These are phyloP conservation scores for Juglanconis oblonga DNA, from an alignment of 2,329 filamentous ascomycete species.

Conservation along the genomic window DNA sequence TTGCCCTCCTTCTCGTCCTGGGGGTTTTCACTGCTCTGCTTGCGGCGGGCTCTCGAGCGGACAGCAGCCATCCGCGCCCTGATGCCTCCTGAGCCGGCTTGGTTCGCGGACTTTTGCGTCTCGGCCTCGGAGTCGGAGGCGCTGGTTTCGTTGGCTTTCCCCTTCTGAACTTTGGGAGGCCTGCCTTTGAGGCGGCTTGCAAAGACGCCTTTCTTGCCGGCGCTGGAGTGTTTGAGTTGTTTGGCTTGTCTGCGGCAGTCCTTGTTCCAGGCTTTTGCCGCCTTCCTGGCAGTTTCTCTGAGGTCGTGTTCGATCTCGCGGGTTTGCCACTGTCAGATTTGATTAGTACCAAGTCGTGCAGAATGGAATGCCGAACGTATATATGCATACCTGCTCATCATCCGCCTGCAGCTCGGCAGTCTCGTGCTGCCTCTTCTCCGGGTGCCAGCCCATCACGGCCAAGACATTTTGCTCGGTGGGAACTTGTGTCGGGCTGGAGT, in stretches of 20 bases:
- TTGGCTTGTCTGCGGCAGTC: slow-evolving; percentile 6
- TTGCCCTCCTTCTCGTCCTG: background rate
- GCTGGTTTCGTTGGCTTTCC: background rate
- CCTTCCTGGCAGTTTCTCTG: background rate
- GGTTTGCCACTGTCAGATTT: background rate
- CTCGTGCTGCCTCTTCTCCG: background rate
- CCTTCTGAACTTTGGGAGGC: background rate
- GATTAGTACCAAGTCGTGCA: background rate
- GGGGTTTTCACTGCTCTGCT: background rate
- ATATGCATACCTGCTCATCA: slow-evolving; percentile 3
- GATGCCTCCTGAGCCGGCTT: background rate
- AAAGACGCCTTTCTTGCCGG: background rate
- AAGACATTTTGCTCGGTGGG: slow-evolving; percentile 8
- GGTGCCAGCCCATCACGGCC: slow-evolving; percentile 11
- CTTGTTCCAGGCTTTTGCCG: slow-evolving; percentile 12
- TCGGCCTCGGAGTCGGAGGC: background rate
- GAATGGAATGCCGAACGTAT: no score
- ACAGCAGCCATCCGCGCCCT: background rate
- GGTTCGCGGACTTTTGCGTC: background rate
- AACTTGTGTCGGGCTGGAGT: background rate
- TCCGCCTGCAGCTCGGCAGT: slow-evolving; percentile 1
- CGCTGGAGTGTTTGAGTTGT: background rate
- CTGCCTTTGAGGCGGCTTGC: background rate
- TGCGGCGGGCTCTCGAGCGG: background rate
- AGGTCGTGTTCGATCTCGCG: slow-evolving; percentile 10